Evolutionary conservation across 495 filamentous ascomycete genomes (phyloP), one percentile per base, ranked within the genome.

Genomic region (Friedmanniomyces endolithicus): DNA sequence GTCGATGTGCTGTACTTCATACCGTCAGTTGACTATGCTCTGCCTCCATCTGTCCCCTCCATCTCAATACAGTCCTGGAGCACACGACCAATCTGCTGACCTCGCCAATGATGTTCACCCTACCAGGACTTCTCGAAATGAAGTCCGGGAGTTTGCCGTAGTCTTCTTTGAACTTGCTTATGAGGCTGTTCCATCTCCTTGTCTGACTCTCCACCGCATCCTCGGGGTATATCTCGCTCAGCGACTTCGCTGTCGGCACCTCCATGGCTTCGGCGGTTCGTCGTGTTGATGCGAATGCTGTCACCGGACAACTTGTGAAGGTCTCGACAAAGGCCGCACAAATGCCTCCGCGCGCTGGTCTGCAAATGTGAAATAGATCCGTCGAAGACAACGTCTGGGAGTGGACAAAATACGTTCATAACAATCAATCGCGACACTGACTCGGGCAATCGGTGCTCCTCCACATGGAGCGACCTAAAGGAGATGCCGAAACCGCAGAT

Each of bases 31-130:
- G 16, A 43, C 27, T 9, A 9, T 31, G 27, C 9, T 31, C 9
- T 31, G 9, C 9, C 27, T 31, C 27, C 27, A 31, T n/a, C n/a
- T n/a, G n/a, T n/a, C n/a, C n/a, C 27, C 4, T 31, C 27, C 27
- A 31, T 31, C 27, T 31, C 9, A 3, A 3, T 31, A 9, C 9
- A 31, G 27, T 9, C 27, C 27, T 3, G 27, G 27, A 31, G 27
- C 27, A 31, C 23, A n/a, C 14, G 46, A 55, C 33, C 23, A 48
- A 40, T 6, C 17, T 35, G 20, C 58, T 24, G 60, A 71, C 69
- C 54, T 98, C 92, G 66, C 92, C 92, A 63, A 98, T 96, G 67
- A 98, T 92, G 74, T 97, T 97, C 56, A 98, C 92, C 54, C 92
- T 78, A 48, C 92, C 92, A 0, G 92, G 92, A 55, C 88, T 94